phyloP scores from a whole-genome alignment of 495 filamentous ascomycete species.

The Penicillium parvum region DNA sequence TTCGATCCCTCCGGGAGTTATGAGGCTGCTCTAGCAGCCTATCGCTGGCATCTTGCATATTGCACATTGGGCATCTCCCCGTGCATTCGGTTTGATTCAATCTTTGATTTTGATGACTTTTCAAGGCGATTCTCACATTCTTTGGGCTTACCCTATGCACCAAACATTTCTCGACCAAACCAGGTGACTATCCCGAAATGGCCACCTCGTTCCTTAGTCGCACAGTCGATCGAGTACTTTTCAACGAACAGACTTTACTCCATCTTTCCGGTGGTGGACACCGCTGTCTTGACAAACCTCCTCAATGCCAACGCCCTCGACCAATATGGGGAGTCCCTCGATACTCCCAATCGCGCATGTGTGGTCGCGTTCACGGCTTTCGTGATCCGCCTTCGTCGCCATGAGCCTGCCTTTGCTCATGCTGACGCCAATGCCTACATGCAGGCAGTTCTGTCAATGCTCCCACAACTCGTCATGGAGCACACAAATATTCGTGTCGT shows the following conservation, averaged over 20 bases:
- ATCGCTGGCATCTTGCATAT: slow-evolving; percentile 20
- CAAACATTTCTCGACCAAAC: too few relatives aligned
- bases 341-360: slow-evolving; percentile 19
- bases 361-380: slow-evolving; percentile 24
- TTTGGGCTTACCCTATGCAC: slow-evolving; percentile 1
- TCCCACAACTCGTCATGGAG: slow-evolving; percentile 24
- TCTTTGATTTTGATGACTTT: slow-evolving; percentile 13
- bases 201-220: slow-evolving; percentile 17
- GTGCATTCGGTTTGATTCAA: slow-evolving; percentile 20
- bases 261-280: slow-evolving; percentile 24
- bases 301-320: slow-evolving; percentile 16
- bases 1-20: slow-evolving; percentile 13
- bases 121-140: neutral
- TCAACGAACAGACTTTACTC: slow-evolving; percentile 20
- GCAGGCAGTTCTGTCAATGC: slow-evolving; percentile 14
- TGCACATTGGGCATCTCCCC: slow-evolving; percentile 20
- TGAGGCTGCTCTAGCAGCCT: slow-evolving; percentile 18
- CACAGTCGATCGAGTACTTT: slow-evolving; percentile 20
- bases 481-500: slow-evolving; percentile 16
- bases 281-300: slow-evolving; percentile 10
- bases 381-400: slow-evolving; percentile 23
- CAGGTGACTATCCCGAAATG: slow-evolving; percentile 12
- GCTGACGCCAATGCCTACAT: slow-evolving; percentile 24
- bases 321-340: slow-evolving; percentile 5
- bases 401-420: slow-evolving; percentile 16